Evolutionary conservation across 306 rosid genomes (phyloP), one percentile per base, ranked within the genome.

Genomic region (Lathyrus tuberosus): DNA sequence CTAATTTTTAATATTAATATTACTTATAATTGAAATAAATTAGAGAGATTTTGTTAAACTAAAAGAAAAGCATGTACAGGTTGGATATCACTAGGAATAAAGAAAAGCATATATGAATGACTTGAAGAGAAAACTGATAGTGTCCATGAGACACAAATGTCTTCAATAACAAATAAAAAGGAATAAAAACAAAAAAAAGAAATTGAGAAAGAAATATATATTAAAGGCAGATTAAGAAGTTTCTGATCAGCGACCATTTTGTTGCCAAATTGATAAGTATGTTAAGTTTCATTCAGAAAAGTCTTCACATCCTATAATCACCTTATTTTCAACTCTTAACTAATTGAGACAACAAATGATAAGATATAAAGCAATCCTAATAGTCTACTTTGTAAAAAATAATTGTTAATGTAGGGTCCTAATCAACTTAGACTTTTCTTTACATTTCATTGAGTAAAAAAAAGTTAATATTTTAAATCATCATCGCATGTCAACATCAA

Each of bases 361-460:
- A 13, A 47, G 79, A 76, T 57, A 11, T 69, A 81, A 81, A 81
- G 79, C 33, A 17, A 4, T 52, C 20, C 5, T 69, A 62, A 73
- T 69, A 57, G 69, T 78, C 71, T 65, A 22, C 67, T 44, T 31
- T 54, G 64, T 70, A 0, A 28, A 28, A 28, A 28, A 4, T 28
- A 28, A 28, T 28, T 28, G 31, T 4, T 28, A 28, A 4, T 2
- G 26, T 24, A 24, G 3, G 26, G 26, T 24, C 26, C 26, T 24
- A 33, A n/a, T n/a, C n/a, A n/a, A n/a, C n/a, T n/a, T n/a, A n/a
- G n/a, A n/a, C n/a, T n/a, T n/a, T n/a, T n/a, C n/a, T n/a, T n/a
- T n/a, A n/a, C n/a, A n/a, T n/a, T n/a, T n/a, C n/a, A n/a, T n/a
- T n/a, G n/a, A n/a, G n/a, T n/a, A n/a, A n/a, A n/a, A n/a, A n/a